phyloP scores from a whole-genome alignment of 192 early-diverging fungal genomes.

The Mortierella claussenii region DNA sequence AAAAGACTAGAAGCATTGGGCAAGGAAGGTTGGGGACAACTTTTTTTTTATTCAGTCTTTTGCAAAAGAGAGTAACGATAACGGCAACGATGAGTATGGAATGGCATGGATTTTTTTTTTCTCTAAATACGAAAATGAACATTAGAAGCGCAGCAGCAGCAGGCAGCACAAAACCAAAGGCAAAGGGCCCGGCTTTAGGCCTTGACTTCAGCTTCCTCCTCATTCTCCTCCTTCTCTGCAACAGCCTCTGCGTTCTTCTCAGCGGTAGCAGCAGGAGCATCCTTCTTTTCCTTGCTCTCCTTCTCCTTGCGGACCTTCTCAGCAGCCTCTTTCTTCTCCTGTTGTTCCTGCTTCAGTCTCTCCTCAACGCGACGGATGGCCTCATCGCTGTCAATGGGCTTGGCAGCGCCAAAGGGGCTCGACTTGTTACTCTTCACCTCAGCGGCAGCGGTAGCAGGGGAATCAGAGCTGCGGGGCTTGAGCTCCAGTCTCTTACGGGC shows the following conservation, averaged over 20 bases:
- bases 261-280: slow-evolving; percentile 17
- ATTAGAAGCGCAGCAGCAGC: too few relatives aligned
- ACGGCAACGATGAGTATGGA: neutral
- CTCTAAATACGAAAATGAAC: neutral
- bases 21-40: too few relatives aligned
- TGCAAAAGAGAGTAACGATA: too few relatives aligned
- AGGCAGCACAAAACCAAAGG: too few relatives aligned
- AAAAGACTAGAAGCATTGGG: too few relatives aligned
- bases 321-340: slow-evolving; percentile 50
- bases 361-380: slow-evolving; percentile 66
- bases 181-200: slow-evolving; percentile 34
- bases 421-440: slow-evolving; percentile 50
- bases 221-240: too few relatives aligned
- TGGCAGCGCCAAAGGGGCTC: slow-evolving; percentile 73
- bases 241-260: slow-evolving; percentile 9
- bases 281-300: slow-evolving; percentile 49
- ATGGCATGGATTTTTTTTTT: neutral
- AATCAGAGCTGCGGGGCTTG: slow-evolving; percentile 59
- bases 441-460: slow-evolving; percentile 27
- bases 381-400: slow-evolving; percentile 68
- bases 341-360: slow-evolving; percentile 58
- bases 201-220: slow-evolving; percentile 12
- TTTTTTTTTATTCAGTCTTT: neutral
- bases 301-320: slow-evolving; percentile 53
- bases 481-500: slow-evolving; percentile 63